A percentile compares a stretch with the other conserved stretches of the same genome.
Evolutionary conservation across 257 asterid genomes (phyloP).

Genomic region (Jacaranda mimosifolia): DNA sequence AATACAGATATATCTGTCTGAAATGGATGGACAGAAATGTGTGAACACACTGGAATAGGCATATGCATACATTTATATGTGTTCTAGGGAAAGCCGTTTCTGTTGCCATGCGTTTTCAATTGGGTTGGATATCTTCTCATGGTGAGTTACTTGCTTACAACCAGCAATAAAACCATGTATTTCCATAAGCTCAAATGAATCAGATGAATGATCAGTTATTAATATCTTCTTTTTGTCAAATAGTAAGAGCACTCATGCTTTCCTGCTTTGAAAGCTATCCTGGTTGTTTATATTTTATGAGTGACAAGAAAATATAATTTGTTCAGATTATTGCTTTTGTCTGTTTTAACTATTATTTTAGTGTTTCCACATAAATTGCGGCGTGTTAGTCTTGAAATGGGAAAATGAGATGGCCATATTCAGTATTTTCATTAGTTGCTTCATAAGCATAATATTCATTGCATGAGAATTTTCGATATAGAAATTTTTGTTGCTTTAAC

Average conservation of each 20-base stretch:
- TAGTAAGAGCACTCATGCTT: not conserved
- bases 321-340: too few relatives aligned
- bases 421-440: constrained; percentile 7
- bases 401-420: not conserved
- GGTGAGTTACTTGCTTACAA: not conserved
- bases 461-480: not conserved
- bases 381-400: constrained; percentile 11
- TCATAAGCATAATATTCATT: not conserved
- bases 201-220: not conserved
- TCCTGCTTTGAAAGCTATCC: not conserved
- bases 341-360: not conserved
- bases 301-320: not conserved
- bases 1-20: too few relatives aligned
- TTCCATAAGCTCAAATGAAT: not conserved
- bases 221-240: not conserved
- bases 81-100: not conserved
- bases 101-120: not conserved
- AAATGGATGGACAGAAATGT: too few relatives aligned
- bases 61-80: too few relatives aligned
- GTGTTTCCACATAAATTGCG: not conserved
- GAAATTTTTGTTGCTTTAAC: too few relatives aligned
- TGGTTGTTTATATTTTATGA: not conserved
- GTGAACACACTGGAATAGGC: too few relatives aligned
- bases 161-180: not conserved
- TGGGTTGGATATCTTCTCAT: not conserved